A percentile compares a stretch with the other conserved stretches of the same genome.
These are phyloP conservation scores for Hypoxylon rubiginosum DNA, from an alignment of 2,329 filamentous ascomycete genomes.

Conservation along the genomic window DNA sequence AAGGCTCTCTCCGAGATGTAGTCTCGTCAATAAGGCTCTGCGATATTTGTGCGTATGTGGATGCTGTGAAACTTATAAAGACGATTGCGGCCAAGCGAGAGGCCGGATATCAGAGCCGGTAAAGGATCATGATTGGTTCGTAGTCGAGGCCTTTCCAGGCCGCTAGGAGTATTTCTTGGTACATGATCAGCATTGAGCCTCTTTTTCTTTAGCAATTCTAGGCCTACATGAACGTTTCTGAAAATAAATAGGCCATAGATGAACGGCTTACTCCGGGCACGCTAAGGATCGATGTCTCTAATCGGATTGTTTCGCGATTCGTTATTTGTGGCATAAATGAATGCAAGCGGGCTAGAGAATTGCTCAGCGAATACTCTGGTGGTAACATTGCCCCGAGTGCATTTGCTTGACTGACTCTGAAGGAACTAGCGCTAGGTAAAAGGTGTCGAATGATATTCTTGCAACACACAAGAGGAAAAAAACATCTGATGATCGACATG, in stretches of 20 bases:
- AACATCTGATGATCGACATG: conserved; percentile 27
- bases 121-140: conserved; percentile 24
- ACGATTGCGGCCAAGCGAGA: conserved; percentile 14
- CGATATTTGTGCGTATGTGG: neutral
- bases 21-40: neutral
- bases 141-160: conserved; percentile 25
- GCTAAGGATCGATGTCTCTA: neutral
- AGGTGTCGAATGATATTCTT: conserved; percentile 7
- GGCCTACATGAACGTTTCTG: conserved; percentile 5
- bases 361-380: neutral
- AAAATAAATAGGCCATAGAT: conserved; percentile 3
- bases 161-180: conserved; percentile 30
- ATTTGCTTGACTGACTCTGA: neutral
- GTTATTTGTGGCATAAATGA: neutral
- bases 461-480: neutral
- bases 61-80: conserved; percentile 1
- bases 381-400: neutral
- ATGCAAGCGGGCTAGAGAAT: no score
- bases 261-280: neutral
- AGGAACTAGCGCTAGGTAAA: neutral
- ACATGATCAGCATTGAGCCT: conserved; percentile 37
- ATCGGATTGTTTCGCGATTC: neutral
- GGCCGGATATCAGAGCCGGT: conserved; percentile 5
- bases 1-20: neutral
- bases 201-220: conserved; percentile 8